Percentiles rank a stretch among this genome's conserved stretches.
These are phyloP conservation scores for Saitoella complicata DNA, from an alignment of 805 yeast genomes.

Conservation along the genomic window DNA sequence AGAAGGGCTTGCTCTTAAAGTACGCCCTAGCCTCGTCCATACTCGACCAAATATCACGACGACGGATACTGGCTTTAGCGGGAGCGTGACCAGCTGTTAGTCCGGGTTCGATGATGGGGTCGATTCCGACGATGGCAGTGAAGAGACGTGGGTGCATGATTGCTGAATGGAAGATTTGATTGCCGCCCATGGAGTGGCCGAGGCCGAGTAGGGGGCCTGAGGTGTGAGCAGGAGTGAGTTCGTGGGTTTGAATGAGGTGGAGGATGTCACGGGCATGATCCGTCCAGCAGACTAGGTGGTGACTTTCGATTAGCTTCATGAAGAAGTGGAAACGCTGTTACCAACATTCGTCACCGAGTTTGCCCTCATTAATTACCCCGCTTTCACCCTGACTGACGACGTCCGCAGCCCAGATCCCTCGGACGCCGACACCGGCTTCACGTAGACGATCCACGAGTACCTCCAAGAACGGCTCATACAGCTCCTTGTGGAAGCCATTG, in stretches of 20 bases:
- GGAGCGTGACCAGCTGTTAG: constrained; percentile 2
- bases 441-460: not conserved
- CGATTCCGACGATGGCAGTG: constrained; percentile 10
- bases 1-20: constrained; percentile 3
- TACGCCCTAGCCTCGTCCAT: constrained; percentile 6
- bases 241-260: constrained; percentile 4
- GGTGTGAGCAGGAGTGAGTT: not conserved
- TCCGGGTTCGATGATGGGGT: constrained; percentile 11
- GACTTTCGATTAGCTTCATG: not conserved
- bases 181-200: constrained; percentile 16
- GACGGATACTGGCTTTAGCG: constrained; percentile 3
- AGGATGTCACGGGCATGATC: constrained; percentile 9
- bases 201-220: constrained; percentile 12
- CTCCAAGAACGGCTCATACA: constrained; percentile 6
- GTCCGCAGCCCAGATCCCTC: constrained; percentile 7
- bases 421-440: not conserved
- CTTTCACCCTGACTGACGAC: constrained; percentile 12
- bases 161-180: constrained; percentile 5
- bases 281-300: constrained; percentile 7
- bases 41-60: constrained; percentile 11
- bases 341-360: constrained; percentile 11
- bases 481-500: constrained; percentile 9
- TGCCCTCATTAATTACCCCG: constrained; percentile 9
- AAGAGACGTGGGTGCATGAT: constrained; percentile 7
- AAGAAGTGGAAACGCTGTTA: not conserved